A percentile compares a stretch with the other conserved stretches of the same genome.
Evolutionary conservation across 2,329 filamentous ascomycete species (phyloP).

Genomic region (Colletotrichum navitas): DNA sequence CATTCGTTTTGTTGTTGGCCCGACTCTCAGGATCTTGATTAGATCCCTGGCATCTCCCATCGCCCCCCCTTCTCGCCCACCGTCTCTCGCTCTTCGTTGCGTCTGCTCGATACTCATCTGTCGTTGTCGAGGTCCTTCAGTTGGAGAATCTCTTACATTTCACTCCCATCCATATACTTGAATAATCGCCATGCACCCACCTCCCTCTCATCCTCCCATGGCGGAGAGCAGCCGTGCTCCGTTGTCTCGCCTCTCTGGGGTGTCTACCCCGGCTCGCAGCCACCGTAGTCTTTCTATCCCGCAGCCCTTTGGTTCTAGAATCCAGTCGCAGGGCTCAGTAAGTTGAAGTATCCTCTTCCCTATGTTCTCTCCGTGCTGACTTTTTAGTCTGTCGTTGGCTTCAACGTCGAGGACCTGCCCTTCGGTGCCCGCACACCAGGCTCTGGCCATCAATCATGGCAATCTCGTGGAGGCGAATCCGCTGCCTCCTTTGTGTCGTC

Average conservation of each 20-base stretch:
- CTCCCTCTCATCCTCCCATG: slow-evolving; percentile 27
- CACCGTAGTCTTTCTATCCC: slow-evolving; percentile 41
- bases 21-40: slow-evolving; percentile 36
- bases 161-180: slow-evolving; percentile 3
- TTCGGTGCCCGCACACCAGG: slow-evolving; percentile 50
- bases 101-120: slow-evolving; percentile 16
- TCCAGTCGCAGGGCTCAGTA: slow-evolving; percentile 36
- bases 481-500: slow-evolving; percentile 53
- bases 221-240: slow-evolving; percentile 26
- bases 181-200: slow-evolving; percentile 16
- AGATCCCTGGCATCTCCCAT: slow-evolving; percentile 30
- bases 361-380: background rate
- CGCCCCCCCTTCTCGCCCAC: slow-evolving; percentile 10
- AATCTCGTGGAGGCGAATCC: slow-evolving; percentile 51
- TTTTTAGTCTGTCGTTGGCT: slow-evolving; percentile 51
- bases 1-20: slow-evolving; percentile 41
- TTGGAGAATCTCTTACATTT: slow-evolving; percentile 2
- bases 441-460: slow-evolving; percentile 50
- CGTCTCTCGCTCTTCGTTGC: slow-evolving; percentile 26
- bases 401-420: slow-evolving; percentile 47
- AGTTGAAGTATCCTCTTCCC: background rate
- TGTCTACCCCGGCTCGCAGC: slow-evolving; percentile 29
- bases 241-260: slow-evolving; percentile 20
- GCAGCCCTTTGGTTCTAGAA: slow-evolving; percentile 19
- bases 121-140: slow-evolving; percentile 20